phyloP scores from a whole-genome alignment of 2,329 filamentous ascomycete genomes.

The Sordariomycetes sp. region DNA sequence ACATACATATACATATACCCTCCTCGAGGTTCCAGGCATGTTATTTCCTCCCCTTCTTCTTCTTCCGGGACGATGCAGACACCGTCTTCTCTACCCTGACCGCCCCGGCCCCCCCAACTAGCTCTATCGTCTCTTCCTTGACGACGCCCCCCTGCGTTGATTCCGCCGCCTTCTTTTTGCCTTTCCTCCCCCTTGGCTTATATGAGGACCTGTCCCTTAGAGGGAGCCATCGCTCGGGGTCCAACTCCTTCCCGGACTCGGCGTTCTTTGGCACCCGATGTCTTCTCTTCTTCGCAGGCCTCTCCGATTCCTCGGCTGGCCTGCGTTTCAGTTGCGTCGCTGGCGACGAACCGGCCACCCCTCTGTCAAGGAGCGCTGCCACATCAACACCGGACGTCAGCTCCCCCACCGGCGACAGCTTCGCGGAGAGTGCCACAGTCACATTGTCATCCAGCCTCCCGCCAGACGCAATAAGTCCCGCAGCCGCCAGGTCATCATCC shows the following conservation, averaged over 20 bases:
- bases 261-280: conserved; percentile 61
- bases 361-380: conserved; percentile 51
- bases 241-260: conserved; percentile 67
- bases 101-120: conserved; percentile 51
- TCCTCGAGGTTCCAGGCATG: neutral
- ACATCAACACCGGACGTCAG: conserved; percentile 53
- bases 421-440: conserved; percentile 40
- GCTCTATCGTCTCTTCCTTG: conserved; percentile 55
- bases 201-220: conserved; percentile 83
- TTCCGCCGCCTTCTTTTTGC: conserved; percentile 69
- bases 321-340: conserved; percentile 23
- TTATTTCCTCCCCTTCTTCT: conserved; percentile 35
- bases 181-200: conserved; percentile 83
- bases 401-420: conserved; percentile 50
- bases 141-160: conserved; percentile 79
- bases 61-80: conserved; percentile 33
- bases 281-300: conserved; percentile 41
- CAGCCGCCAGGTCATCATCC: conserved; percentile 59
- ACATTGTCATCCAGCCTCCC: conserved; percentile 50
- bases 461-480: conserved; percentile 78
- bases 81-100: conserved; percentile 54
- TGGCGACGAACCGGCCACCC: conserved; percentile 38
- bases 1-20: neutral
- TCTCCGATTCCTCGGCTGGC: conserved; percentile 23
- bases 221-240: conserved; percentile 89